Evolutionary conservation across 768 basidiomycete genomes (phyloP), one percentile per base, ranked within the genome.

Genomic region (Hemileccinum impolitum): DNA sequence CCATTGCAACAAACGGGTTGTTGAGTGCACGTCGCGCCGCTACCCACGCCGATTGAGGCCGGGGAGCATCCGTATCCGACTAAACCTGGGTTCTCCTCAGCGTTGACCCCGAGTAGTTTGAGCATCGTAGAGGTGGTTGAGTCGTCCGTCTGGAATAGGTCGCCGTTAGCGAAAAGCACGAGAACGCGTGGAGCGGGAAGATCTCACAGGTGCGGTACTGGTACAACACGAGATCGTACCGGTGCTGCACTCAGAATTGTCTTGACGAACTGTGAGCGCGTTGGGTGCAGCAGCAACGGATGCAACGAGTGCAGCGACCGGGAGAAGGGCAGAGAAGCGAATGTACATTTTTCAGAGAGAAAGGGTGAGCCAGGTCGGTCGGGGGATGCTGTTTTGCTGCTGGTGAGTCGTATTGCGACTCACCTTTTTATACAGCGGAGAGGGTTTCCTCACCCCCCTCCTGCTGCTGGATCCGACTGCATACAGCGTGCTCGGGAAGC

Each of bases 1-100:
- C 36, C 41, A 3, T 34, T 46, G 44, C 60, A 61, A 23, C 60
- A 61, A 21, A 63, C 54, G 0, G 61, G 18, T 35, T 62, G 43
- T 19, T 48, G 35, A 7, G 38, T 26, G 31, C 61, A 62, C 1
- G 15, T 1, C 0, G 49, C 26, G 12, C 48, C 52, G 1, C 17
- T 45, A 7, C 48, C 61, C 0, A n/a, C 2, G 0, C 41, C 43
- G 1, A 34, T 1, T 1, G 14, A 12, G 2, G 4, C 8, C 28
- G 28, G 23, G 23, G 23, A 30, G 34, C 60, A 63, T 7, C 6
- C 7, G 0, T 45, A 4, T 12, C 54, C 60, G 6, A 60, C 9
- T 3, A 43, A 35, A 21, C 52, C 54, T 0, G 8, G 0, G 11
- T 34, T 1, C 2, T 0, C 0, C 4, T 47, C 44, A 10, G 45